Evolutionary conservation across 345 rosid species (phyloP).

Genomic region (Lenwebbia sp.): DNA sequence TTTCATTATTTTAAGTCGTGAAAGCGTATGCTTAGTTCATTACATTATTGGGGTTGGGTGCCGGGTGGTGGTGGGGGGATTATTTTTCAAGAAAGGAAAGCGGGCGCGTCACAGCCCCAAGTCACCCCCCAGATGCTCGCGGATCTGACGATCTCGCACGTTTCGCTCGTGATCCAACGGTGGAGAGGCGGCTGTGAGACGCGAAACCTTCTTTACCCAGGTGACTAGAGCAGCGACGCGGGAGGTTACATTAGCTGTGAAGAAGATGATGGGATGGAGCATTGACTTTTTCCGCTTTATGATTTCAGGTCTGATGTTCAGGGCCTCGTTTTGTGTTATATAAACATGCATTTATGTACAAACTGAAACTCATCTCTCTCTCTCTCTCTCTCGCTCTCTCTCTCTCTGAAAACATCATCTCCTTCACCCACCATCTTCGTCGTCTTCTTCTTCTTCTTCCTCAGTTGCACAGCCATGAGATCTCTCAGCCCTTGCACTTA

Average conservation of each 20-base stretch:
- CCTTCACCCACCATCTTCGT: neutral
- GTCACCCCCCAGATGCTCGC: neutral
- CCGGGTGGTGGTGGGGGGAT: neutral
- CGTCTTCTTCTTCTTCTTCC: neutral
- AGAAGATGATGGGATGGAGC: neutral
- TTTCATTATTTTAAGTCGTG: neutral
- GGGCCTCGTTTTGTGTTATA: constrained; percentile 13
- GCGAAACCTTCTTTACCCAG: neutral
- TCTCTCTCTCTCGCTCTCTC: neutral
- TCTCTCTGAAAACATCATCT: neutral
- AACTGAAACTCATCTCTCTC: neutral
- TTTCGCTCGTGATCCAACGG: neutral
- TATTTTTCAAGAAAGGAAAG: neutral
- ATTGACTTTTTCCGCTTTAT: neutral
- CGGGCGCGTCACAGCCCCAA: neutral
- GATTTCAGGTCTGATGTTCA: neutral
- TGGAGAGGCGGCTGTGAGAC: neutral
- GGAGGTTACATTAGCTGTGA: neutral
- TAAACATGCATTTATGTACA: constrained; percentile 1
- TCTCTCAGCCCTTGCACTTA: neutral
- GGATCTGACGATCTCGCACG: neutral
- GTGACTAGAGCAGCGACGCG: neutral
- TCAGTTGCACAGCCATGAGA: neutral
- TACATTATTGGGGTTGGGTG: constrained; percentile 8
- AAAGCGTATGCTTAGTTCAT: neutral